Conservation (phyloP, 148 eudicot species). For the Linanthus parryae region DNA sequence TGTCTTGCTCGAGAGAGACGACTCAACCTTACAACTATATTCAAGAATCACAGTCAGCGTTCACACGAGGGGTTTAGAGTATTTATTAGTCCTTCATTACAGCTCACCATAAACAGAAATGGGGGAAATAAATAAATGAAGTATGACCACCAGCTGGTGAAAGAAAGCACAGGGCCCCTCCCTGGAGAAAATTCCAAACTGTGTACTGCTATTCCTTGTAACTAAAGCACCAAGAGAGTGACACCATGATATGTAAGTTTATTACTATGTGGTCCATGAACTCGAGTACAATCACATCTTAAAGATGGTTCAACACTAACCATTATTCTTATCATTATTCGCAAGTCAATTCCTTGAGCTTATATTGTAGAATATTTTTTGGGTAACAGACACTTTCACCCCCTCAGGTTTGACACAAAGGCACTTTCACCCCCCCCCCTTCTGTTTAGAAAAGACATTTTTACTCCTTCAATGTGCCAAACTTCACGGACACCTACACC, state of each 20-base stretch:
- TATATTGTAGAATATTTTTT: too few species aligned
- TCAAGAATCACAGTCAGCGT: neutral
- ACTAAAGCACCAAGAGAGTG: neutral
- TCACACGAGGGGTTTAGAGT: neutral
- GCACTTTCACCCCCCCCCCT: too few species aligned
- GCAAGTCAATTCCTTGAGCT: neutral
- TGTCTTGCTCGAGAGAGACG: neutral
- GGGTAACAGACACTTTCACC: too few species aligned
- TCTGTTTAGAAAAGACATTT: too few species aligned
- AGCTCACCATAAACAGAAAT: neutral
- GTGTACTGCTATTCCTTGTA: neutral
- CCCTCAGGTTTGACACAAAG: too few species aligned
- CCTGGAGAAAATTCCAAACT: neutral
- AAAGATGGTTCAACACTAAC: constrained; percentile 2
- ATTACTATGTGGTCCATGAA: neutral
- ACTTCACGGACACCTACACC: too few species aligned
- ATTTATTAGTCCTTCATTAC: neutral
- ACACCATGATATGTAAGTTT: neutral
- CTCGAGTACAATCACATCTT: constrained; percentile 2
- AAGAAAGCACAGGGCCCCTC: constrained; percentile 2
- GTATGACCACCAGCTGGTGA: constrained; percentile 8
- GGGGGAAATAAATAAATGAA: neutral
- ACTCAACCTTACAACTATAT: too few species aligned
- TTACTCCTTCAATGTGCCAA: too few species aligned
- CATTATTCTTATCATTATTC: neutral